These are phyloP conservation scores for Didymella glomerata DNA, from an alignment of 2,329 filamentous ascomycete genomes.

Conservation along the genomic window DNA sequence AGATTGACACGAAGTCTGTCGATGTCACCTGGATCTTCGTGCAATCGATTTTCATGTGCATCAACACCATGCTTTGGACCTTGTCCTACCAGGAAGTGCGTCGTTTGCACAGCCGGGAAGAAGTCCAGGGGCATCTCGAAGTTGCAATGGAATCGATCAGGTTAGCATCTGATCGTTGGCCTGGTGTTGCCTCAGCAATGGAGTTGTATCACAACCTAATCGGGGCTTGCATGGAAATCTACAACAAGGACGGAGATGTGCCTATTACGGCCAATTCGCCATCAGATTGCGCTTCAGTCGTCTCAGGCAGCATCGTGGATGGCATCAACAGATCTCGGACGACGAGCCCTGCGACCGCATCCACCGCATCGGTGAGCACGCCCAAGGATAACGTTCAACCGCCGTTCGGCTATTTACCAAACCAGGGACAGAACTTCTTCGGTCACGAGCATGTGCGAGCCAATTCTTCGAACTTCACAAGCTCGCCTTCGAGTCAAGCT, in stretches of 20 bases:
- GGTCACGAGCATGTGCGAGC: slow-evolving; percentile 36
- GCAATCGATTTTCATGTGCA: slow-evolving; percentile 85
- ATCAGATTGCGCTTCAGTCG: slow-evolving; percentile 56
- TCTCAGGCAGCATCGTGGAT: slow-evolving; percentile 52
- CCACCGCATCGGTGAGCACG: slow-evolving; percentile 50
- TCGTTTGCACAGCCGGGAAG: slow-evolving; percentile 72
- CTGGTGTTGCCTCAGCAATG: slow-evolving; percentile 83
- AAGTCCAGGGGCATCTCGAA: slow-evolving; percentile 78
- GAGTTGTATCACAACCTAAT: slow-evolving; percentile 88
- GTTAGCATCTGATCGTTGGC: slow-evolving; percentile 87
- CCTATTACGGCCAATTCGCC: slow-evolving; percentile 59
- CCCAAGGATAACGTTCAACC: slow-evolving; percentile 45
- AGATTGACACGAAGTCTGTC: slow-evolving; percentile 77
- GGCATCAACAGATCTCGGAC: slow-evolving; percentile 55
- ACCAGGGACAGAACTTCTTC: slow-evolving; percentile 42
- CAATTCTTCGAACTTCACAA: slow-evolving; percentile 30
- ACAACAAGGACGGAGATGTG: slow-evolving; percentile 68
- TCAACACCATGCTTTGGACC: slow-evolving; percentile 92
- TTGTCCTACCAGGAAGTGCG: slow-evolving; percentile 88
- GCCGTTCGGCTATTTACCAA: slow-evolving; percentile 51
- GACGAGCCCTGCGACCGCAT: slow-evolving; percentile 55
- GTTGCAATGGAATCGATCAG: slow-evolving; percentile 80
- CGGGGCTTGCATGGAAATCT: slow-evolving; percentile 85
- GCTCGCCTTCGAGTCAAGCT: slow-evolving; percentile 33
- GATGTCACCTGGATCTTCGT: slow-evolving; percentile 96